Evolutionary conservation across 805 yeast genomes (phyloP).

Genomic region (Huiozyma sinensis): DNA sequence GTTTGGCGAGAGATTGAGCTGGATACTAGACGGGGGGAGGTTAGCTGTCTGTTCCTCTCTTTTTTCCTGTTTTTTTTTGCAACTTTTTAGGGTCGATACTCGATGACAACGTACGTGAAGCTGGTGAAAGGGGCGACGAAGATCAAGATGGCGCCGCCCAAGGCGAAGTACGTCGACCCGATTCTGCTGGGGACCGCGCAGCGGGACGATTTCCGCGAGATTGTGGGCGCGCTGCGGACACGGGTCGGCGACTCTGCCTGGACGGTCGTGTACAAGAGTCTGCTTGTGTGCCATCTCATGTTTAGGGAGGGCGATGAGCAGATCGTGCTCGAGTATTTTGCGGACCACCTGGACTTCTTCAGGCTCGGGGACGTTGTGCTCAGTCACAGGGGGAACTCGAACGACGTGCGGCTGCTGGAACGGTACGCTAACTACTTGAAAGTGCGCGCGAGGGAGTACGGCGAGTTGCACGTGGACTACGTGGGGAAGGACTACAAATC

Average conservation of each 20-base stretch:
- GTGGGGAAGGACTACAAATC: conserved; percentile 56
- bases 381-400: conserved; percentile 18
- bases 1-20: neutral
- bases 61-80: neutral
- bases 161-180: conserved; percentile 91
- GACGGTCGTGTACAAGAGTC: conserved; percentile 81
- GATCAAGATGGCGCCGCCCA: conserved; percentile 91
- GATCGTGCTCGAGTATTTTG: conserved; percentile 53
- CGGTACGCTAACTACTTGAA: conserved; percentile 65
- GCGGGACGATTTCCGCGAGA: conserved; percentile 44
- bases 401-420: conserved; percentile 45
- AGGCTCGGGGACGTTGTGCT: conserved; percentile 30
- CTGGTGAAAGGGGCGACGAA: conserved; percentile 72
- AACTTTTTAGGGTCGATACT: conserved; percentile 6
- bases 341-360: conserved; percentile 41
- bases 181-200: conserved; percentile 44
- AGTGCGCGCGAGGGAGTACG: conserved; percentile 59
- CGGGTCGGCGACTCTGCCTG: conserved; percentile 75
- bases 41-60: neutral
- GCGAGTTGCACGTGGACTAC: conserved; percentile 57
- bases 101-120: conserved; percentile 44
- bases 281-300: conserved; percentile 81
- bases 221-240: conserved; percentile 51
- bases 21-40: neutral
- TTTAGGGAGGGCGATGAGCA: conserved; percentile 82